Evolutionary conservation across 2,329 filamentous ascomycete species (phyloP).

Genomic region (Diaporthe caulivora): DNA sequence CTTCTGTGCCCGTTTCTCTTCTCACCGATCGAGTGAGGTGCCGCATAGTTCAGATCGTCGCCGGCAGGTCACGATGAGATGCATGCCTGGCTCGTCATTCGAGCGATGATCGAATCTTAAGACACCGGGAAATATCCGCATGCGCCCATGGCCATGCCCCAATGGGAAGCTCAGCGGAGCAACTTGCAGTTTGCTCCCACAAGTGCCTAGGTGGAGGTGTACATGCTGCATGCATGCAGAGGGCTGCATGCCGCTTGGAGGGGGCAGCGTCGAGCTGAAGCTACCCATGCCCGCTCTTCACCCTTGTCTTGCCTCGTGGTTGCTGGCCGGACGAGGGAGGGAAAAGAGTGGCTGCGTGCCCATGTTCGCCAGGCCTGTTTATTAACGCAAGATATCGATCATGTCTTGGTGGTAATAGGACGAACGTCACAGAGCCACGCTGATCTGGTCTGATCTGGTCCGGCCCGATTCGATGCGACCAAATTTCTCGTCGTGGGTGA

Average conservation of each 20-base stretch:
- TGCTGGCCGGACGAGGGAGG: slow-evolving; percentile 15
- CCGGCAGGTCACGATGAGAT: slow-evolving; percentile 25
- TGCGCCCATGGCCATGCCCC: slow-evolving; percentile 33
- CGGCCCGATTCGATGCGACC: neutral
- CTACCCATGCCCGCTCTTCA: slow-evolving; percentile 32
- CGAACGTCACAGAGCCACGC: slow-evolving; percentile 16
- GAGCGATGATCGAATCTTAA: slow-evolving; percentile 35
- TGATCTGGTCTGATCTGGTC: slow-evolving; percentile 2
- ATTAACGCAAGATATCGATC: neutral
- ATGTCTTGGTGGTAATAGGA: neutral
- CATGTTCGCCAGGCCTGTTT: neutral
- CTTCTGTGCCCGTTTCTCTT: slow-evolving; percentile 6
- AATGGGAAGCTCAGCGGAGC: slow-evolving; percentile 35
- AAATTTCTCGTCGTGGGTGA: neutral
- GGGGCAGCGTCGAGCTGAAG: slow-evolving; percentile 36
- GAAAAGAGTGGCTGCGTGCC: neutral
- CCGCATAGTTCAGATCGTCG: slow-evolving; percentile 27
- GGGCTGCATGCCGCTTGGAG: slow-evolving; percentile 32
- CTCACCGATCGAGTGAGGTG: neutral
- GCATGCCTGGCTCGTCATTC: slow-evolving; percentile 33
- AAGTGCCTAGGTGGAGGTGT: slow-evolving; percentile 32
- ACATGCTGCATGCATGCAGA: slow-evolving; percentile 31
- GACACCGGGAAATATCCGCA: slow-evolving; percentile 31
- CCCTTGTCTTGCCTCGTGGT: slow-evolving; percentile 39
- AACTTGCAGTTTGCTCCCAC: slow-evolving; percentile 3